A percentile compares a stretch with the other conserved stretches of the same genome.
Conservation (phyloP, 257 asterid genomes). For the Solanum stenotomum region DNA sequence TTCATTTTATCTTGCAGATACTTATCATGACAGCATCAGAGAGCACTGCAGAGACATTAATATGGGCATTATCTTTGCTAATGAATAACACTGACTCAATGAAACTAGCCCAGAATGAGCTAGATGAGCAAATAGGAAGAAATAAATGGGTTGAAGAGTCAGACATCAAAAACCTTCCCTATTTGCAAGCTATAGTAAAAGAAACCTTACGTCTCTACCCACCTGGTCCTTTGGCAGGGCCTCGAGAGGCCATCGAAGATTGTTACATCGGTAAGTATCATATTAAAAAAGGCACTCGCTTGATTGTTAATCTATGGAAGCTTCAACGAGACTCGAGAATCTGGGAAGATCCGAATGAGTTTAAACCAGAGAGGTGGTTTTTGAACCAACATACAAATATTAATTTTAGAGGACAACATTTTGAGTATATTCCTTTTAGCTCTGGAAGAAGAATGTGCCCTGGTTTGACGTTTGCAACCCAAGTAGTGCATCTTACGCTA, state of each 20-base stretch:
- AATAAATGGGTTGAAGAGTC: conserved; percentile 40
- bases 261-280: conserved; percentile 16
- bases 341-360: conserved; percentile 32
- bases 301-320: conserved; percentile 43
- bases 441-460: conserved; percentile 54
- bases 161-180: conserved; percentile 31
- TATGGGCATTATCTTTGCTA: conserved; percentile 45
- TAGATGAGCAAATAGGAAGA: conserved; percentile 26
- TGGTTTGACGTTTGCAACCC: conserved; percentile 24
- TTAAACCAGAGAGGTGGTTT: conserved; percentile 50
- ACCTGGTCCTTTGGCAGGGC: conserved; percentile 52
- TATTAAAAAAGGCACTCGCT: conserved; percentile 41
- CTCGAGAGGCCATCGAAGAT: conserved; percentile 36
- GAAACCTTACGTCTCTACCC: conserved; percentile 57
- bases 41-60: conserved; percentile 43
- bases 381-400: neutral
- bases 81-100: conserved; percentile 21
- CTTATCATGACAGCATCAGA: conserved; percentile 44
- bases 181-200: conserved; percentile 38
- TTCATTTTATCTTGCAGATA: conserved; percentile 11
- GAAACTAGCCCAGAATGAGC: conserved; percentile 28
- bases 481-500: conserved; percentile 18
- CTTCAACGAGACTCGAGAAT: conserved; percentile 41
- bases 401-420: conserved; percentile 23
- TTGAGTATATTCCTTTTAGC: conserved; percentile 46